Conservation (phyloP, 441 rosid species). For the Sinapis alba region DNA sequence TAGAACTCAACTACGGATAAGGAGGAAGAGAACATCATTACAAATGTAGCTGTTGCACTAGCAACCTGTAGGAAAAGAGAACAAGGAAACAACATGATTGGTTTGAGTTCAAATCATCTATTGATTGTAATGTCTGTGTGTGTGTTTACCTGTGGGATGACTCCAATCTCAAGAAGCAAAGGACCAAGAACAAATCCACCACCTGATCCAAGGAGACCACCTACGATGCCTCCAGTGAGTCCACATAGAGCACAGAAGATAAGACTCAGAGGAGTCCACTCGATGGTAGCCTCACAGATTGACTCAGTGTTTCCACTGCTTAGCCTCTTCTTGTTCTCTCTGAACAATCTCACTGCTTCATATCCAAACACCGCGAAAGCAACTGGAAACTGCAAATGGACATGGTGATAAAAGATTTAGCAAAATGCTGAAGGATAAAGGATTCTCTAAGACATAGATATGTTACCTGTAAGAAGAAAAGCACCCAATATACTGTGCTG, state of each 20-base stretch:
- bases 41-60: slow-evolving; percentile 94
- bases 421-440: background rate
- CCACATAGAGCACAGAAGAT: slow-evolving; percentile 87
- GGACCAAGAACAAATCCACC: slow-evolving; percentile 96
- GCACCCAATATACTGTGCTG: slow-evolving; percentile 71
- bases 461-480: slow-evolving; percentile 75
- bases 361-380: slow-evolving; percentile 60
- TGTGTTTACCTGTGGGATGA: slow-evolving; percentile 74
- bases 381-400: slow-evolving; percentile 57
- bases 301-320: slow-evolving; percentile 56
- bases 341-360: slow-evolving; percentile 67
- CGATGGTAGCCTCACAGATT: slow-evolving; percentile 83
- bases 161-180: slow-evolving; percentile 92
- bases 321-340: slow-evolving; percentile 55
- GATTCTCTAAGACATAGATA: background rate
- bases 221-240: slow-evolving; percentile 77
- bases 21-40: slow-evolving; percentile 96
- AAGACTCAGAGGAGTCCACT: slow-evolving; percentile 75
- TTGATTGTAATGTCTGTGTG: background rate
- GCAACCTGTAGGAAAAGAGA: slow-evolving; percentile 53
- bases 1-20: slow-evolving; percentile 91
- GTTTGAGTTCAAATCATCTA: background rate
- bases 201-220: slow-evolving; percentile 91
- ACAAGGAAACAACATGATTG: background rate
- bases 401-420: background rate